These are phyloP conservation scores for Blastobotrys malaysiensis DNA, from an alignment of 1,139 yeast genomes.

Conservation along the genomic window DNA sequence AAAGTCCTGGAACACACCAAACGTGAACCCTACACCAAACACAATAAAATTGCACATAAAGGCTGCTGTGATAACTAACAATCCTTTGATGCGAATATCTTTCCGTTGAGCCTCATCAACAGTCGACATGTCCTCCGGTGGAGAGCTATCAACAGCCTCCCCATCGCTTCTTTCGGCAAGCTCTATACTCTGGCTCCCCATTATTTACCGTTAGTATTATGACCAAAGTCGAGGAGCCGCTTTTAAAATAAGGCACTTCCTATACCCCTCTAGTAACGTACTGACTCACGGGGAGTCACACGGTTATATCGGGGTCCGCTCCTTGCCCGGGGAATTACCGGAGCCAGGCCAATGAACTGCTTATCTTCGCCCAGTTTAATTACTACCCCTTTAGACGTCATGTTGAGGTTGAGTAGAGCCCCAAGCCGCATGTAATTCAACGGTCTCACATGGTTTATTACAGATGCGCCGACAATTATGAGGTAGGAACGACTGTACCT, in stretches of 20 bases:
- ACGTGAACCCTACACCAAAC: slow-evolving; percentile 23
- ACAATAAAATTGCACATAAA: slow-evolving; percentile 16
- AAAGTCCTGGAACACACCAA: slow-evolving; percentile 24
- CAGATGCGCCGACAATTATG: too few species aligned
- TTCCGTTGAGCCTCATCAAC: background rate
- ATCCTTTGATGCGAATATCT: background rate
- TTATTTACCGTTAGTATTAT: background rate
- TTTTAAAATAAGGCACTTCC: too few species aligned
- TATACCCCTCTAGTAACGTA: too few species aligned
- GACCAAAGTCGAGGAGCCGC: too few species aligned
- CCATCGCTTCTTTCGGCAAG: background rate
- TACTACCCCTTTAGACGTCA: too few species aligned
- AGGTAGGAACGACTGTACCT: too few species aligned
- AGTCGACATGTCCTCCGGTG: background rate
- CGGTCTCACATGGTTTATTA: too few species aligned
- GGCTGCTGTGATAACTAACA: background rate
- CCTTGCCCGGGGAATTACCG: too few species aligned
- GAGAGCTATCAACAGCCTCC: background rate
- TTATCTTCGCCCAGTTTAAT: too few species aligned
- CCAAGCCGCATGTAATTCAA: background rate
- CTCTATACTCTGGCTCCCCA: background rate
- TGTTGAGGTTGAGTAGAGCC: background rate
- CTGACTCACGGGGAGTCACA: background rate
- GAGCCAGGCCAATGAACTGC: too few species aligned
- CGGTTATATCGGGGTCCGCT: background rate